Percentiles rank a stretch among this genome's conserved stretches.
Conservation (phyloP, 192 early-diverging fungal genomes). For the Coemansia asiatica region DNA sequence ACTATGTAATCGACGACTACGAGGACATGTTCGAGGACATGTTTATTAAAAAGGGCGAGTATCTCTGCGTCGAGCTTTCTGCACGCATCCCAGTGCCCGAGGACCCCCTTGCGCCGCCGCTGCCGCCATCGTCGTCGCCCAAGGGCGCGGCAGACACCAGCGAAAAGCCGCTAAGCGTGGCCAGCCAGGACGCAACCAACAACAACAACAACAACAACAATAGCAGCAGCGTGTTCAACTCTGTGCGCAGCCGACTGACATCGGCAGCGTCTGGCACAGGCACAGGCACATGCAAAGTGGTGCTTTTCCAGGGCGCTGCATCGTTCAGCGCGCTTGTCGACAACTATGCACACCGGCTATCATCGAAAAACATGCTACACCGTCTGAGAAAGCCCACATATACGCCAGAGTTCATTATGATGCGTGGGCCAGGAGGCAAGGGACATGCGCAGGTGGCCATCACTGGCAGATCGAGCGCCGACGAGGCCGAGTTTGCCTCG, state of each 20-base stretch:
- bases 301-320: conserved; percentile 90
- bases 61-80: conserved; percentile 87
- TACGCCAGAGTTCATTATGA: conserved; percentile 90
- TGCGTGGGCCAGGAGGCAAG: conserved; percentile 87
- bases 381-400: conserved; percentile 64
- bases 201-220: not conserved
- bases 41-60: conserved; percentile 80
- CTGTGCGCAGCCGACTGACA: conserved; percentile 51
- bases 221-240: conserved; percentile 30
- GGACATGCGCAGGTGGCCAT: conserved; percentile 80
- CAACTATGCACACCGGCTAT: conserved; percentile 73
- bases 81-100: conserved; percentile 67
- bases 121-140: conserved; percentile 11
- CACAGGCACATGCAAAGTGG: conserved; percentile 62
- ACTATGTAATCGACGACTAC: conserved; percentile 92
- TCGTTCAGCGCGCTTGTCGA: conserved; percentile 79
- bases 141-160: conserved; percentile 17
- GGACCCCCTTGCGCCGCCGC: conserved; percentile 27
- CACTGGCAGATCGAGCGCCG: conserved; percentile 40
- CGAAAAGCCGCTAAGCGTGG: conserved; percentile 44
- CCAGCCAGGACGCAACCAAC: conserved; percentile 36
- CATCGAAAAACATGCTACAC: conserved; percentile 63
- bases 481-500: conserved; percentile 38
- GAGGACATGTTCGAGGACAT: conserved; percentile 88
- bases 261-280: conserved; percentile 55